A percentile compares a stretch with the other conserved stretches of the same genome.
Evolutionary conservation across 305 asterid species (phyloP).

Genomic region (Solanum aculeatissimum): DNA sequence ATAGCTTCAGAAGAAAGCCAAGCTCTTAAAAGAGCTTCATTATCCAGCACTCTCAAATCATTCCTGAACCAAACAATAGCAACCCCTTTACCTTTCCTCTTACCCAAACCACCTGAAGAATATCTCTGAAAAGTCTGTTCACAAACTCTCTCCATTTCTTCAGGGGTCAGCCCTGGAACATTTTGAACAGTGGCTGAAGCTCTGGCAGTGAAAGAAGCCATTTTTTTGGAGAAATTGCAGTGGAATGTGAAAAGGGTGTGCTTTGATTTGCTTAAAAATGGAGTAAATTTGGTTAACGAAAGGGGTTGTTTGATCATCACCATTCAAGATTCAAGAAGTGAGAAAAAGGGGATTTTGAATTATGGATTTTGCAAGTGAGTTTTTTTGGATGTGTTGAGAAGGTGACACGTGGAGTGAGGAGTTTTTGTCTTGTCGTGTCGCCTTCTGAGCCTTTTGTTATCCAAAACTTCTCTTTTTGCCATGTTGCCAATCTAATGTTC

Average conservation of each 20-base stretch:
- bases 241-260: background rate
- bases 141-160: conserved; percentile 43
- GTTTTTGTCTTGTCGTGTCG: conserved; percentile 32
- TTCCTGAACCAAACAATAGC: conserved; percentile 88
- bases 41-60: conserved; percentile 75
- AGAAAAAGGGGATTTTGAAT: background rate
- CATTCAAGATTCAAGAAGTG: background rate
- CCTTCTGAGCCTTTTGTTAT: background rate
- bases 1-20: conserved; percentile 69
- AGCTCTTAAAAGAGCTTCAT: conserved; percentile 68
- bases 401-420: conserved; percentile 24
- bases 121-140: conserved; percentile 39
- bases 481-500: background rate
- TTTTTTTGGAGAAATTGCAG: background rate
- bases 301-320: background rate
- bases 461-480: background rate
- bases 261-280: background rate
- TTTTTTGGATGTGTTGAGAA: conserved; percentile 32
- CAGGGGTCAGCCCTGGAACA: conserved; percentile 51
- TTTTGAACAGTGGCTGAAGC: conserved; percentile 31
- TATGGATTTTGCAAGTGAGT: background rate
- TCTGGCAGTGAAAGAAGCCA: background rate
- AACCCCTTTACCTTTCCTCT: conserved; percentile 59
- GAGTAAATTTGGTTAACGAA: background rate
- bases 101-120: conserved; percentile 5